A percentile compares a stretch with the other conserved stretches of the same genome.
Evolutionary conservation across 495 filamentous ascomycete species (phyloP).

Genomic region (Talaromyces adpressus): DNA sequence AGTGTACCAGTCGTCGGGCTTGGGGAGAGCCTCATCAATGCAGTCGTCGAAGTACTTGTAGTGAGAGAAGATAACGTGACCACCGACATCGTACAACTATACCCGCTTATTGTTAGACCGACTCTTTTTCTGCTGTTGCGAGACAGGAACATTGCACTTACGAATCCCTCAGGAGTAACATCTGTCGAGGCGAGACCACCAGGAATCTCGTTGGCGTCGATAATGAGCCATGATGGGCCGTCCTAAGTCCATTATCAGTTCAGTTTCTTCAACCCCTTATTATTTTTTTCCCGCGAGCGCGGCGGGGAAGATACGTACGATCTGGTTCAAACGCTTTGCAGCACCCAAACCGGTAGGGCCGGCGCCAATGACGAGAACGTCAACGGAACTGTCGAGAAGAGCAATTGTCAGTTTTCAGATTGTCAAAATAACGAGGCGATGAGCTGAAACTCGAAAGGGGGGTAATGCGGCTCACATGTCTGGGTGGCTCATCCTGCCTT

Average conservation of each 20-base stretch:
- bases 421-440: not conserved
- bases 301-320: slow-evolving; percentile 52
- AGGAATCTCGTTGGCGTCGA: slow-evolving; percentile 88
- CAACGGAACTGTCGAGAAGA: slow-evolving; percentile 61
- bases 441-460: not conserved
- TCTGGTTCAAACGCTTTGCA: slow-evolving; percentile 94
- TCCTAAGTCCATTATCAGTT: slow-evolving; percentile 46
- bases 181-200: slow-evolving; percentile 97
- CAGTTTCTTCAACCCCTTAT: slow-evolving; percentile 3
- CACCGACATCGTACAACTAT: slow-evolving; percentile 97
- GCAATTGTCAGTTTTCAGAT: slow-evolving; percentile 16
- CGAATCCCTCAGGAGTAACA: slow-evolving; percentile 92
- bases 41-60: slow-evolving; percentile 99
- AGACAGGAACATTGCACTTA: slow-evolving; percentile 46
- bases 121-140: not conserved
- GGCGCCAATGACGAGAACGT: slow-evolving; percentile 97
- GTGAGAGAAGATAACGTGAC: slow-evolving; percentile 99
- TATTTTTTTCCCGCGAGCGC: slow-evolving; percentile 6
- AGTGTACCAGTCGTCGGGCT: slow-evolving; percentile 89
- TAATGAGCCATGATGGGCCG: slow-evolving; percentile 89
- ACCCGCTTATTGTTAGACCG: slow-evolving; percentile 11
- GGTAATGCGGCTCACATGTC: slow-evolving; percentile 34
- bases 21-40: slow-evolving; percentile 91
- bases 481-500: slow-evolving; percentile 53
- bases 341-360: slow-evolving; percentile 95